Percentiles rank a stretch among this genome's conserved stretches.
Conservation (phyloP, 192 early-diverging fungal genomes). For the Gryganskiella cystojenkinii region DNA sequence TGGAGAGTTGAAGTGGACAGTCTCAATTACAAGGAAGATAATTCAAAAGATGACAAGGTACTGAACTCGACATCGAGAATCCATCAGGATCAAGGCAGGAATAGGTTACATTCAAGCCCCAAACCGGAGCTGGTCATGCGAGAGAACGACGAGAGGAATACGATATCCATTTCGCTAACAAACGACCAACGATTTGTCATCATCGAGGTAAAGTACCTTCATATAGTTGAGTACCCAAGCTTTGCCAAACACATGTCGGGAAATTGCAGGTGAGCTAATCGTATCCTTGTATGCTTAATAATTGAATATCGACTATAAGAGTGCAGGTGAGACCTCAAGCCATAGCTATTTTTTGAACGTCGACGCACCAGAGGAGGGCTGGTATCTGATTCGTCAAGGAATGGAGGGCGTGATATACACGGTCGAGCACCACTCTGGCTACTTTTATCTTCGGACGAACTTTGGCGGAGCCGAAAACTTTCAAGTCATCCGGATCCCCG, state of each 20-base stretch:
- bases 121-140: constrained; percentile 30
- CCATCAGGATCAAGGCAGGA: not conserved
- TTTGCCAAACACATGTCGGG: no score
- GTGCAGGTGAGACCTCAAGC: constrained; percentile 23
- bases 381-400: constrained; percentile 21
- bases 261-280: no score
- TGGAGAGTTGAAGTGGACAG: constrained; percentile 28
- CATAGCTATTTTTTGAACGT: constrained; percentile 27
- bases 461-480: constrained; percentile 21
- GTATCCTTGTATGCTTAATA: not conserved
- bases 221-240: not conserved
- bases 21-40: not conserved
- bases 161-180: constrained; percentile 9
- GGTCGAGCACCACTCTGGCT: constrained; percentile 47
- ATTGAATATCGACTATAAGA: constrained; percentile 7
- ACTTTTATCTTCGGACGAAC: constrained; percentile 41
- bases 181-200: constrained; percentile 28
- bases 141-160: constrained; percentile 26
- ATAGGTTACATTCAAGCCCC: not conserved
- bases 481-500: constrained; percentile 33
- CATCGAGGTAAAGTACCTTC: constrained; percentile 19
- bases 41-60: no score
- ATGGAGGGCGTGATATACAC: constrained; percentile 32
- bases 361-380: constrained; percentile 22
- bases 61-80: not conserved